phyloP scores from a whole-genome alignment of 805 yeast genomes.

The Barnettozyma siamensis region DNA sequence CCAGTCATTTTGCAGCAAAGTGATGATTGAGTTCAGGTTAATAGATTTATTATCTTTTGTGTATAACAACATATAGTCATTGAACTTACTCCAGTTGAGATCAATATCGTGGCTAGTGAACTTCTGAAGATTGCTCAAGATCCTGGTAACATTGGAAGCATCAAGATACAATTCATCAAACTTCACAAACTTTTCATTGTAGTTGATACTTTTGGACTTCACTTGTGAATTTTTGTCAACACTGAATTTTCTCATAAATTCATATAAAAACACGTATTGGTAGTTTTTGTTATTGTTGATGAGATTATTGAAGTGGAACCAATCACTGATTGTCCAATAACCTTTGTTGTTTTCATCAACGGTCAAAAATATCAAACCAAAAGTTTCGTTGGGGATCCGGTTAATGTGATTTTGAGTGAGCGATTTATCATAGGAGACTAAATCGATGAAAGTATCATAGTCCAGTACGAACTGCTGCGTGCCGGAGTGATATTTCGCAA shows the following conservation, averaged over 20 bases:
- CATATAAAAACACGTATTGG: constrained; percentile 47
- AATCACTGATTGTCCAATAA: constrained; percentile 60
- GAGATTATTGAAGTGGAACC: constrained; percentile 61
- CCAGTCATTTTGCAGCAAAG: constrained; percentile 36
- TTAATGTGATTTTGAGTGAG: constrained; percentile 34
- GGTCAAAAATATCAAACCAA: constrained; percentile 69
- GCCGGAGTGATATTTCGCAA: constrained; percentile 32
- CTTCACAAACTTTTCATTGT: constrained; percentile 31
- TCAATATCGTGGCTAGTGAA: constrained; percentile 28
- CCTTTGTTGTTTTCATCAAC: constrained; percentile 75
- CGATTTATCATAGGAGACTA: constrained; percentile 33
- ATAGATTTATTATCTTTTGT: constrained; percentile 24
- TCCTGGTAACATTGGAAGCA: constrained; percentile 26
- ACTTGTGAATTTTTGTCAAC: constrained; percentile 13
- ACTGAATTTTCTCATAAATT: constrained; percentile 47
- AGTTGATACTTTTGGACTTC: constrained; percentile 30
- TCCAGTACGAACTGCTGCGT: constrained; percentile 28
- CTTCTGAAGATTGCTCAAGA: constrained; percentile 29
- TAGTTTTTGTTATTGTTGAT: constrained; percentile 44
- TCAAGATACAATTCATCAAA: constrained; percentile 31
- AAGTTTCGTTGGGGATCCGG: constrained; percentile 50
- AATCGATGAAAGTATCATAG: constrained; percentile 31
- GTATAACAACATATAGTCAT: constrained; percentile 16
- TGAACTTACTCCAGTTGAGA: constrained; percentile 31
- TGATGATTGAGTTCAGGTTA: constrained; percentile 34